These are phyloP conservation scores for Psophocarpus tetragonolobus DNA, from an alignment of 306 rosid genomes.

Conservation along the genomic window DNA sequence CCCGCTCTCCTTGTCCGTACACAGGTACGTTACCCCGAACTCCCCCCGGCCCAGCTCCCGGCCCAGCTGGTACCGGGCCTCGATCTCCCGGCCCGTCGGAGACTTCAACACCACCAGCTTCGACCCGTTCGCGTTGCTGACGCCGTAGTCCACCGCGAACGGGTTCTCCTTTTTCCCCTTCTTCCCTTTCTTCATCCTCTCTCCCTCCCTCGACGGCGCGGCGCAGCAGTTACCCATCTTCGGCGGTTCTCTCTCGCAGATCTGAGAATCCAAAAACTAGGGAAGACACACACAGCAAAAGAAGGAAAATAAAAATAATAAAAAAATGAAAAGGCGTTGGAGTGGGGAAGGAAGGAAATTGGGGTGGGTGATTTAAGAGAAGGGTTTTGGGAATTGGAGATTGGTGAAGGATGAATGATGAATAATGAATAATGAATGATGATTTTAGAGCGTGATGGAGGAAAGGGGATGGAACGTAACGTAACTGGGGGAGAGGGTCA, in stretches of 20 bases:
- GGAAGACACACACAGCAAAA: too few species aligned
- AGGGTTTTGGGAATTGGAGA: conserved; percentile 23
- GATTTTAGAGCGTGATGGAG: conserved; percentile 34
- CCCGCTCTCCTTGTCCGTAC: conserved; percentile 60
- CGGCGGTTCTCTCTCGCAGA: background rate
- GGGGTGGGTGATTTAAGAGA: conserved; percentile 8
- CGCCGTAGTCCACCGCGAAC: conserved; percentile 54
- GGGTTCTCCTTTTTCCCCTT: conserved; percentile 63
- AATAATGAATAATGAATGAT: background rate
- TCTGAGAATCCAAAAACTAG: too few species aligned
- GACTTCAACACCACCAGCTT: conserved; percentile 60
- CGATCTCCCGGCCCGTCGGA: conserved; percentile 81
- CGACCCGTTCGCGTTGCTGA: background rate
- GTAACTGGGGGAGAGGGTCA: conserved; percentile 25
- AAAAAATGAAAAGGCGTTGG: background rate
- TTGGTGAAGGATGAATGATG: background rate
- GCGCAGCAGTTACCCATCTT: conserved; percentile 87
- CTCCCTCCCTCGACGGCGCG: conserved; percentile 43
- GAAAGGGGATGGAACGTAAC: background rate
- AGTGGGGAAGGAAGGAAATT: background rate
- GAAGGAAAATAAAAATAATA: background rate
- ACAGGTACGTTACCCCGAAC: conserved; percentile 85
- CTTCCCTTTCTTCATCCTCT: conserved; percentile 40
- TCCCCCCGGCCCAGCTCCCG: conserved; percentile 94
- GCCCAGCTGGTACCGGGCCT: conserved; percentile 64